Evolutionary conservation across 495 filamentous ascomycete genomes (phyloP).

Genomic region (Xylaria castorea): DNA sequence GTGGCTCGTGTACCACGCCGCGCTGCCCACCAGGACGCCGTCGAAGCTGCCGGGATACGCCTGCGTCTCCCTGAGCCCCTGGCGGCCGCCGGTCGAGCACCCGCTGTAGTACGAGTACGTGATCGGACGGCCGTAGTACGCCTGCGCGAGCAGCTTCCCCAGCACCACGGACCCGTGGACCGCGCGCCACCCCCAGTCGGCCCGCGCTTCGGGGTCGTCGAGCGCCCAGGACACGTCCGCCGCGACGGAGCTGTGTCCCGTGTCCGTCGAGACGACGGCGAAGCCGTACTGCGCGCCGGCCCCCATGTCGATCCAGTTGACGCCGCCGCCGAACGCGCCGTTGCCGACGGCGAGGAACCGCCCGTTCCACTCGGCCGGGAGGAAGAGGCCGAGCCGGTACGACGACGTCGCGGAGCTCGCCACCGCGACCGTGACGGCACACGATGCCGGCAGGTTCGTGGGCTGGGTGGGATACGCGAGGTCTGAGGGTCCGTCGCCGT

Average conservation of each 20-base stretch:
- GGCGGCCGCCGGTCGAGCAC: slow-evolving; percentile 64
- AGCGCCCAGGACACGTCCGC: slow-evolving; percentile 55
- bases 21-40: slow-evolving; percentile 68
- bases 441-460: slow-evolving; percentile 54
- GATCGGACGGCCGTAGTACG: slow-evolving; percentile 45
- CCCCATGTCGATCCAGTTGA: slow-evolving; percentile 62
- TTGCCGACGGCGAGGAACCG: slow-evolving; percentile 58
- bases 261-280: slow-evolving; percentile 61
- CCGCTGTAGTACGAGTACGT: slow-evolving; percentile 51
- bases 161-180: slow-evolving; percentile 56
- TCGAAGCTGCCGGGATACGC: slow-evolving; percentile 64
- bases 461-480: slow-evolving; percentile 53
- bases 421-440: slow-evolving; percentile 57
- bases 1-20: slow-evolving; percentile 59
- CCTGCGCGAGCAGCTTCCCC: slow-evolving; percentile 41
- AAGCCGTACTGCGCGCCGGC: slow-evolving; percentile 54
- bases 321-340: slow-evolving; percentile 59
- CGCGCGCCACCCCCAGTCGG: slow-evolving; percentile 58
- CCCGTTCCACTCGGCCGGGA: slow-evolving; percentile 59
- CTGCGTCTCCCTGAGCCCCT: slow-evolving; percentile 59
- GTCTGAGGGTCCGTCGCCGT: slow-evolving; percentile 47
- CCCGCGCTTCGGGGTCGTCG: slow-evolving; percentile 45
- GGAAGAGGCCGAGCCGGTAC: slow-evolving; percentile 59
- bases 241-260: slow-evolving; percentile 56
- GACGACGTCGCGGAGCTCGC: slow-evolving; percentile 48